Evolutionary conservation across 202 grass and related monocot species (phyloP).

Genomic region (Musa balbisiana): DNA sequence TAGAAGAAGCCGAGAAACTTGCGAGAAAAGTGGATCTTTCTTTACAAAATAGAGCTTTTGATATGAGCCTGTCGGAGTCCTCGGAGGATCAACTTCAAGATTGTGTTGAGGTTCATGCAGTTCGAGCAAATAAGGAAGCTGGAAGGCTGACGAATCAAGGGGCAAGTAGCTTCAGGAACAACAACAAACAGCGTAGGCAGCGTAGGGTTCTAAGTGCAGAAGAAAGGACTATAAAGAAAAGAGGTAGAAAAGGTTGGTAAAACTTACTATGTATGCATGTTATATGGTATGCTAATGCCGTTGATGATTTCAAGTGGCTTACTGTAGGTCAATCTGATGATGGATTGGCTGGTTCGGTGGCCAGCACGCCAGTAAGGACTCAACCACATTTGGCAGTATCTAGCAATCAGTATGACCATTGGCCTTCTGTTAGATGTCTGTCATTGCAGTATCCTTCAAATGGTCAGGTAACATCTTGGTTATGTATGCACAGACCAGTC

Average conservation of each 20-base stretch:
- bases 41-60: slow-evolving; percentile 20
- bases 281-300: neutral
- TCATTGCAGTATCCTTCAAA: slow-evolving; percentile 15
- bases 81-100: slow-evolving; percentile 18
- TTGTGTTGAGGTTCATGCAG: neutral
- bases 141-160: slow-evolving; percentile 4
- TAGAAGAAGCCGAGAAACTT: slow-evolving; percentile 27
- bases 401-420: slow-evolving; percentile 10
- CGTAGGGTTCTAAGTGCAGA: neutral
- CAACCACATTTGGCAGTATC: neutral
- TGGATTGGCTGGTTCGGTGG: neutral
- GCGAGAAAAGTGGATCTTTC: slow-evolving; percentile 23
- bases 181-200: neutral
- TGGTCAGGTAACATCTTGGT: slow-evolving; percentile 7
- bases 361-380: neutral
- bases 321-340: neutral
- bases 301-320: neutral
- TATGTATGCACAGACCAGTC: neutral
- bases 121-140: slow-evolving; percentile 3
- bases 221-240: slow-evolving; percentile 10
- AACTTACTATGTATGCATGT: neutral
- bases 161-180: slow-evolving; percentile 1
- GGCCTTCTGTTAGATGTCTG: slow-evolving; percentile 11
- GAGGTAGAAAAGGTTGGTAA: slow-evolving; percentile 16
- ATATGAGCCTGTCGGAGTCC: slow-evolving; percentile 8